Evolutionary conservation across 306 rosid species (phyloP), one percentile per base, ranked within the genome.

Genomic region (Prunus mume): DNA sequence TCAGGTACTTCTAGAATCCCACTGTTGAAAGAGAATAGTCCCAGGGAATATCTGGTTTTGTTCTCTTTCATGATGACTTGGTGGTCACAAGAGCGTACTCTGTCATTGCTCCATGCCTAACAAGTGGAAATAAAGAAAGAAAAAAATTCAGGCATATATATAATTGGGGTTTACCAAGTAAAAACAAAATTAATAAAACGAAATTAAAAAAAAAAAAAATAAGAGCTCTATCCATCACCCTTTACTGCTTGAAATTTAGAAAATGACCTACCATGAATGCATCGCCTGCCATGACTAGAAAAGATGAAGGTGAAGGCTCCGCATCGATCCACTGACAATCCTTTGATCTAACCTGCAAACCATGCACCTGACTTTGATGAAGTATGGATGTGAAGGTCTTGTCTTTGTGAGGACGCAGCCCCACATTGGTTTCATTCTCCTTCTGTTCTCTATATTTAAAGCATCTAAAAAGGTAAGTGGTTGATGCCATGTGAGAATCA

Each of bases 261-360:
- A 32, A 18, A 54, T 13, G 19, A 58, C 79, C 3, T 63, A 83
- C 86, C 89, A 64, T 78, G 51, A 86, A 45, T 20, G 52, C 75
- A 12, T 86, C 83, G 14, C 89, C 86, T 1, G 86, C 85, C 67
- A 86, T 34, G 78, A 80, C 32, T 5, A 80, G 22, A 64, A 83
- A 86, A 2, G 83, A 76, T n/a, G 76, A 28, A 4, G 77, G 76
- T 12, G 77, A 76, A 19, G 82, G 85, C 4, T 73, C 50, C 14
- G 72, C 52, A 4, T 74, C 68, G 14, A 86, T 74, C 89, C 89
- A 83, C 3, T 80, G 62, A 25, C 77, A 77, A 6, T 80, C 79
- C 66, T 69, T 78, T 12, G 83, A 24, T 65, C 67, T 60, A 0
- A 83, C 43, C 74, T 86, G 85, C 50, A 86, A 79, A 8, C 89